Conservation (phyloP, 1,284 basidiomycete genomes). For the Takashimella koratensis region DNA sequence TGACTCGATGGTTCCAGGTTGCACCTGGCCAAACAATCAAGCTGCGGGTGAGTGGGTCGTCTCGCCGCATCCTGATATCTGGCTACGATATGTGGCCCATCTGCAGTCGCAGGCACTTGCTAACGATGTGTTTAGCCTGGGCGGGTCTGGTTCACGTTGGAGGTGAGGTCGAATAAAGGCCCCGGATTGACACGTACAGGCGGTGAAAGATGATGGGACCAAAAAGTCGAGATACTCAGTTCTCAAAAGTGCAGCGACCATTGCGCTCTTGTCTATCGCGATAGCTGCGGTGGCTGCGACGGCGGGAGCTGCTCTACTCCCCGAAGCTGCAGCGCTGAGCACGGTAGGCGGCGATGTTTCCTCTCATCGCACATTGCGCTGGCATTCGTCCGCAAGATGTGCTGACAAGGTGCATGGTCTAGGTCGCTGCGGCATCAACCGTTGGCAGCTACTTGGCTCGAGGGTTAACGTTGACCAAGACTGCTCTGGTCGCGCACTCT, state of each 20-base stretch:
- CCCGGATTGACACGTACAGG: slow-evolving; percentile 10
- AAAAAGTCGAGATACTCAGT: slow-evolving; percentile 36
- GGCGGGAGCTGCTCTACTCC: slow-evolving; percentile 38
- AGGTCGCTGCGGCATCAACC: slow-evolving; percentile 17
- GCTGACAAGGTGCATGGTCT: too few species aligned
- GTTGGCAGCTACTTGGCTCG: slow-evolving; percentile 27
- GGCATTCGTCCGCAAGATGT: too few species aligned
- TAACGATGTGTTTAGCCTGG: slow-evolving; percentile 26
- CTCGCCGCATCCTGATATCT: too few species aligned
- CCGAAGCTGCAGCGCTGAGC: slow-evolving; percentile 24
- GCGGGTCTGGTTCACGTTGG: slow-evolving; percentile 44
- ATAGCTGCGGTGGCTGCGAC: slow-evolving; percentile 37
- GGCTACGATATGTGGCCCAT: not conserved
- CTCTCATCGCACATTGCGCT: too few species aligned
- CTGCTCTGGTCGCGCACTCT: slow-evolving; percentile 31
- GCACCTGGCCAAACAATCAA: slow-evolving; percentile 40
- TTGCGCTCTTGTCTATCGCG: slow-evolving; percentile 36
- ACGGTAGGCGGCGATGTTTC: slow-evolving; percentile 16
- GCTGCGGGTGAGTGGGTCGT: slow-evolving; percentile 28
- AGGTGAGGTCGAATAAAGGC: slow-evolving; percentile 16
- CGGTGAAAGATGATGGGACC: slow-evolving; percentile 33
- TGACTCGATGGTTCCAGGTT: slow-evolving; percentile 20
- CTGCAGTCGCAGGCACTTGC: too few species aligned
- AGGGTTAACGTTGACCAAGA: slow-evolving; percentile 29
- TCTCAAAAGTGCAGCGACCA: slow-evolving; percentile 43